Percentiles rank a stretch among this genome's conserved stretches.
These are phyloP conservation scores for Coniochaeta prunicola DNA, from an alignment of 2,329 filamentous ascomycete species.

Conservation along the genomic window DNA sequence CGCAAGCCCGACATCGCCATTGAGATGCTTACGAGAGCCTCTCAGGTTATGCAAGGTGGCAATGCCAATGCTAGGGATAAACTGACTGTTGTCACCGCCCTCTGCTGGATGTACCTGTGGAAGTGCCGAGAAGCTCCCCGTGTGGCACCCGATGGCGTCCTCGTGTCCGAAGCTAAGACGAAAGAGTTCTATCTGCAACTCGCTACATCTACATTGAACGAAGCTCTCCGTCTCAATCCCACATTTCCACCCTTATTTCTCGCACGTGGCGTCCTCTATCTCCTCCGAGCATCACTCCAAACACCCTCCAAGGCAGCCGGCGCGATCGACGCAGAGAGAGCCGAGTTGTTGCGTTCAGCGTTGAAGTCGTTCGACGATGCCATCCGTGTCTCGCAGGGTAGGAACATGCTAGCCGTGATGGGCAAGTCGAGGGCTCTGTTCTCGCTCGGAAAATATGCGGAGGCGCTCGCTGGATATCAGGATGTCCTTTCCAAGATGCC, in stretches of 20 bases:
- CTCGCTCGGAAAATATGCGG: conserved; percentile 76
- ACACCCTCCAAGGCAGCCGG: conserved; percentile 60
- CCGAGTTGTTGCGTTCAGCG: conserved; percentile 76
- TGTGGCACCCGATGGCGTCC: conserved; percentile 52
- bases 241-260: conserved; percentile 87
- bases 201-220: conserved; percentile 88
- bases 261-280: conserved; percentile 79
- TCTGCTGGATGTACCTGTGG: conserved; percentile 87
- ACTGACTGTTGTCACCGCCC: conserved; percentile 72
- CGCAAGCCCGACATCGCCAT: conserved; percentile 81
- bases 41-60: conserved; percentile 62
- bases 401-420: conserved; percentile 87
- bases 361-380: conserved; percentile 94
- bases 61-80: conserved; percentile 73
- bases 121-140: conserved; percentile 76
- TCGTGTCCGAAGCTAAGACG: conserved; percentile 68
- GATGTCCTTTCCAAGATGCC: conserved; percentile 81
- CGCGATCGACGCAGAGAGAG: conserved; percentile 61
- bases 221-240: conserved; percentile 89
- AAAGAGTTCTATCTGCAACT: conserved; percentile 90
- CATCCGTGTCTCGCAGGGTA: conserved; percentile 71
- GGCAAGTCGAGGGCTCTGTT: conserved; percentile 84
- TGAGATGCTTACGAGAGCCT: conserved; percentile 66
- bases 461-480: conserved; percentile 81
- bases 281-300: conserved; percentile 81